phyloP scores from a whole-genome alignment of 2,329 filamentous ascomycete species.

The Colletotrichum endophyticum region DNA sequence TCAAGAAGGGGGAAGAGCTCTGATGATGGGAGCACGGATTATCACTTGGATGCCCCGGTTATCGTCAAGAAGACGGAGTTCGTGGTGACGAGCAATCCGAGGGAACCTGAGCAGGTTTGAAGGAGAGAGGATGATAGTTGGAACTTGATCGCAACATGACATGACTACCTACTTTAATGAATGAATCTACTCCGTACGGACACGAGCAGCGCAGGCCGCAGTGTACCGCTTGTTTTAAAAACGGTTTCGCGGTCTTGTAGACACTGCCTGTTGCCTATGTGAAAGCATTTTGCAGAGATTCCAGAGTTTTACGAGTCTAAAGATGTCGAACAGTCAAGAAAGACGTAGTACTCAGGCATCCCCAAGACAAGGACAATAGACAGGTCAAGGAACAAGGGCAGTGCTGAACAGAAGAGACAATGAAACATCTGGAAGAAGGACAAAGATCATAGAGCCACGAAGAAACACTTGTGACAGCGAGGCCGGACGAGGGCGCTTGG shows the following conservation, averaged over 20 bases:
- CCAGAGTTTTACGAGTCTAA: background rate
- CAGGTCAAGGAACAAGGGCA: background rate
- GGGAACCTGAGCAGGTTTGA: background rate
- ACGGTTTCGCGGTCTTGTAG: background rate
- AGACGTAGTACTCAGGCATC: background rate
- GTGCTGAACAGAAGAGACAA: background rate
- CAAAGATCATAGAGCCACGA: background rate
- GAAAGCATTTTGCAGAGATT: background rate
- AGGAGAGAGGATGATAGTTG: background rate
- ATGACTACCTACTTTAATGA: background rate
- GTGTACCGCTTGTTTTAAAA: background rate
- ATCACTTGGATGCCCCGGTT: background rate
- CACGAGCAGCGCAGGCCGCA: background rate
- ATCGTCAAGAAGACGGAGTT: conserved; percentile 21
- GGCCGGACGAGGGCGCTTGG: background rate
- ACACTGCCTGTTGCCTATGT: background rate
- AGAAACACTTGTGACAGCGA: background rate
- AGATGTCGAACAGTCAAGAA: background rate
- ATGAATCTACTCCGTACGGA: background rate
- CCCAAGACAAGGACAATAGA: background rate
- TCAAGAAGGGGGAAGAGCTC: background rate
- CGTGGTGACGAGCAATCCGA: conserved; percentile 13
- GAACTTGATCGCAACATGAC: background rate
- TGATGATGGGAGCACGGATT: conserved; percentile 13
- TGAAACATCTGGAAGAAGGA: background rate